Percentiles rank a stretch among this genome's conserved stretches.
These are phyloP conservation scores for Wickerhamiella australiensis DNA, from an alignment of 805 yeast genomes.

Conservation along the genomic window DNA sequence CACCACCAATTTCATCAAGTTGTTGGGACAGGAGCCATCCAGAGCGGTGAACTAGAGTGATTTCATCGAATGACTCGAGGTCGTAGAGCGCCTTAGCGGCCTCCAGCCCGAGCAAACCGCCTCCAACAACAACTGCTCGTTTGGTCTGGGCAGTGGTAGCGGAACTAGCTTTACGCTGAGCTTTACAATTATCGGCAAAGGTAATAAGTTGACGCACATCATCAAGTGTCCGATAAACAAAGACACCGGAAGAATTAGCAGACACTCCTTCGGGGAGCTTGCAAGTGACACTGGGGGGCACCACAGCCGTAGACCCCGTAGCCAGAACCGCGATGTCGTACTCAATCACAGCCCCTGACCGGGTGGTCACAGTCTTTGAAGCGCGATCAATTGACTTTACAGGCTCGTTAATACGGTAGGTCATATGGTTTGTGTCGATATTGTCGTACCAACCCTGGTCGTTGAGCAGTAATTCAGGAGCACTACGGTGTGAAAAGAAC, in stretches of 20 bases:
- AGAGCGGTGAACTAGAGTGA: constrained; percentile 29
- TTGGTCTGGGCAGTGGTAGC: too few relatives aligned
- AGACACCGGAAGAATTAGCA: constrained; percentile 23
- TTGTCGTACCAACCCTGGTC: constrained; percentile 17
- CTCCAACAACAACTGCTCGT: constrained; percentile 29
- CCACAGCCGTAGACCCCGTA: constrained; percentile 29
- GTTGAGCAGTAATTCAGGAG: constrained; percentile 13
- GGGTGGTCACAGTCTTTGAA: constrained; percentile 13
- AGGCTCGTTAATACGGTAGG: constrained; percentile 17
- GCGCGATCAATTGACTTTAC: constrained; percentile 14
- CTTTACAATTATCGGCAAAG: constrained; percentile 18
- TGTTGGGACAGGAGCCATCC: constrained; percentile 31
- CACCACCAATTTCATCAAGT: constrained; percentile 31
- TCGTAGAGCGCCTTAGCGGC: constrained; percentile 32
- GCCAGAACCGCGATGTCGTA: constrained; percentile 28
- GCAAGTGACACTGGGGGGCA: constrained; percentile 20
- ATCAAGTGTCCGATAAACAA: constrained; percentile 30
- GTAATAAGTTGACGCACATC: constrained; percentile 27
- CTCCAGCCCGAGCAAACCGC: constrained; percentile 30
- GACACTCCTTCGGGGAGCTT: constrained; percentile 15
- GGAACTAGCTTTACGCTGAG: constrained; percentile 5
- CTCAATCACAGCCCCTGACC: constrained; percentile 15
- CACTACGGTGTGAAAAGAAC: constrained; percentile 15
- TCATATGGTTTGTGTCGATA: constrained; percentile 16
- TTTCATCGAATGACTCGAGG: constrained; percentile 25